Percentiles rank a stretch among this genome's conserved stretches.
Evolutionary conservation across 1,139 yeast genomes (phyloP).

Genomic region (Yamadazyma dendronema): DNA sequence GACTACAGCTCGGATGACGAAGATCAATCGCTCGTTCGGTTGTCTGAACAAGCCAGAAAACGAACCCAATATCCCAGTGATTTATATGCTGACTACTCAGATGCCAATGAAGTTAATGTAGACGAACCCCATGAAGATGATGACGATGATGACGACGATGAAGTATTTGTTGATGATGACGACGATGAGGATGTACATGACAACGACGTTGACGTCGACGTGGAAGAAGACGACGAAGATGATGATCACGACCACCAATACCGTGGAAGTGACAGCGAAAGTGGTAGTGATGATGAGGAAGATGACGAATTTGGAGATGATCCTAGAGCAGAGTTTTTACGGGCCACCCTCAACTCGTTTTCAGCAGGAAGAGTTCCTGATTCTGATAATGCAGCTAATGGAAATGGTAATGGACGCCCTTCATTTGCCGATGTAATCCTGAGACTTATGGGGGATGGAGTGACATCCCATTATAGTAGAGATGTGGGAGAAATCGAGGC

Average conservation of each 20-base stretch:
- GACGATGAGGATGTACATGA: slow-evolving; percentile 8
- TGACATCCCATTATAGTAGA: slow-evolving; percentile 26
- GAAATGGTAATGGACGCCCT: slow-evolving; percentile 14
- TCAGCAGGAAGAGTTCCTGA: neutral
- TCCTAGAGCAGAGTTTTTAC: slow-evolving; percentile 26
- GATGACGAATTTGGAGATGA: slow-evolving; percentile 18
- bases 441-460: slow-evolving; percentile 37
- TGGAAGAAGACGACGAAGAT: slow-evolving; percentile 17
- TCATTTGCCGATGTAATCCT: slow-evolving; percentile 38
- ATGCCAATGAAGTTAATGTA: slow-evolving; percentile 9
- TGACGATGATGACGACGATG: slow-evolving; percentile 8
- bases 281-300: slow-evolving; percentile 18
- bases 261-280: no score
- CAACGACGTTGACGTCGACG: slow-evolving; percentile 12
- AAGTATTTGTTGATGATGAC: slow-evolving; percentile 9
- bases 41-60: slow-evolving; percentile 23
- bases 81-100: neutral
- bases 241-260: slow-evolving; percentile 13
- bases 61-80: slow-evolving; percentile 1
- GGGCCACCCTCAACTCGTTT: slow-evolving; percentile 21
- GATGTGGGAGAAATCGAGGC: slow-evolving; percentile 34
- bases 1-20: slow-evolving; percentile 19
- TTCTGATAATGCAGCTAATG: neutral
- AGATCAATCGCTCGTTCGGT: slow-evolving; percentile 21
- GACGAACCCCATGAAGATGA: slow-evolving; percentile 3